These are phyloP conservation scores for Murraya paniculata DNA, from an alignment of 345 rosid species.

Conservation along the genomic window DNA sequence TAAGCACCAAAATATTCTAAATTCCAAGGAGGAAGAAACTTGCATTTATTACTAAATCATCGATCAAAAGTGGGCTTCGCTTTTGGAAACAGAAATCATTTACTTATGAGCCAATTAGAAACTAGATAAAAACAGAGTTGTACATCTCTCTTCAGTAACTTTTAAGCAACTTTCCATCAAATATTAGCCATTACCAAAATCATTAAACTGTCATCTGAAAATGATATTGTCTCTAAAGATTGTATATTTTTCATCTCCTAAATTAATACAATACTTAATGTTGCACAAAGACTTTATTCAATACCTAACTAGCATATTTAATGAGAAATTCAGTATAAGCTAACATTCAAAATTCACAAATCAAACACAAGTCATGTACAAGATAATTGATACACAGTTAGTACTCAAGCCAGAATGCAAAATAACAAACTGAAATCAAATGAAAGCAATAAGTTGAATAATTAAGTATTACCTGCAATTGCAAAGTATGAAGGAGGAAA, in stretches of 20 bases:
- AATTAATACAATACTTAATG: not conserved
- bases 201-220: not conserved
- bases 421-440: not conserved
- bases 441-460: not conserved
- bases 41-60: not conserved
- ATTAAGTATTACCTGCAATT: conserved; percentile 63
- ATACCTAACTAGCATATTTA: not conserved
- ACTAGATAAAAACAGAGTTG: not conserved
- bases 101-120: not conserved
- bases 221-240: not conserved
- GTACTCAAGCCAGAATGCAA: not conserved
- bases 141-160: not conserved
- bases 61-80: not conserved
- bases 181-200: not conserved
- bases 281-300: not conserved
- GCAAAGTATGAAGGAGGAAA: conserved; percentile 89
- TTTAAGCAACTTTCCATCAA: not conserved
- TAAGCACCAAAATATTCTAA: not conserved
- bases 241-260: not conserved
- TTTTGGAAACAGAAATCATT: conserved; percentile 2
- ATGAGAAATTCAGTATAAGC: not conserved
- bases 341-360: not conserved
- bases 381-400: not conserved
- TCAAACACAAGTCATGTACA: not conserved
- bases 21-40: not conserved